Conservation (phyloP, 371 early-diverging fungal species). For the Entomophthora muscae region DNA sequence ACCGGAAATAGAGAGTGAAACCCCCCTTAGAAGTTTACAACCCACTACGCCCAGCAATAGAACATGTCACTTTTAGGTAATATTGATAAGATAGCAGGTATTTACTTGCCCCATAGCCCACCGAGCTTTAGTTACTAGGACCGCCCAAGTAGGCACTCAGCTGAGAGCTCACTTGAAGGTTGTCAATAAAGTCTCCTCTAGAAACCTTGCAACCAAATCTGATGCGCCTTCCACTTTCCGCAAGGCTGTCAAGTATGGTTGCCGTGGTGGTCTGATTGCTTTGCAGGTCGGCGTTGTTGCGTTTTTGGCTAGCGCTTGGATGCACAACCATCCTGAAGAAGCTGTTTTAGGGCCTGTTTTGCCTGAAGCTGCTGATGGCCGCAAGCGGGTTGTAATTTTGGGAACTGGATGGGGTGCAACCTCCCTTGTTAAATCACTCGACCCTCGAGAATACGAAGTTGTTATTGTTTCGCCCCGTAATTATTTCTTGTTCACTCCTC, state of each 20-base stretch:
- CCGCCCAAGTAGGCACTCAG: not conserved
- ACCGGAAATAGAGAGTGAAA: too few species aligned
- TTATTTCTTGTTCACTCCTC: conserved; percentile 78
- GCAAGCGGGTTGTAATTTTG: conserved; percentile 35
- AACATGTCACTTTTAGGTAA: not conserved
- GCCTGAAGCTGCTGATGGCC: not conserved
- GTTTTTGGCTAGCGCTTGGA: not conserved
- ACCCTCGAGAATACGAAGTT: conserved; percentile 59
- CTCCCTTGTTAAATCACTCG: conserved; percentile 52
- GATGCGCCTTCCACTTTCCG: not conserved
- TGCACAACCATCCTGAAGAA: not conserved
- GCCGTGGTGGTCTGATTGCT: not conserved
- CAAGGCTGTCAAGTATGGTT: not conserved
- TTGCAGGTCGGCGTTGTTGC: not conserved
- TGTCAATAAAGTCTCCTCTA: not conserved
- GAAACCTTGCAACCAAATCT: not conserved
- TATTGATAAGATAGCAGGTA: not conserved
- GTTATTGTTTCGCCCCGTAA: conserved; percentile 72
- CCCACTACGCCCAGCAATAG: not conserved
- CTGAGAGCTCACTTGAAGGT: not conserved
- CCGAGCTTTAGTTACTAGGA: not conserved
- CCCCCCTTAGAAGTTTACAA: not conserved
- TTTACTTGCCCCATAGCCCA: not conserved
- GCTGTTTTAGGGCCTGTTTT: not conserved
- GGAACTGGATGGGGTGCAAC: conserved; percentile 83